Evolutionary conservation across 78 protist species (phyloP).

Genomic region (Anaeramoeba flamelloides): DNA sequence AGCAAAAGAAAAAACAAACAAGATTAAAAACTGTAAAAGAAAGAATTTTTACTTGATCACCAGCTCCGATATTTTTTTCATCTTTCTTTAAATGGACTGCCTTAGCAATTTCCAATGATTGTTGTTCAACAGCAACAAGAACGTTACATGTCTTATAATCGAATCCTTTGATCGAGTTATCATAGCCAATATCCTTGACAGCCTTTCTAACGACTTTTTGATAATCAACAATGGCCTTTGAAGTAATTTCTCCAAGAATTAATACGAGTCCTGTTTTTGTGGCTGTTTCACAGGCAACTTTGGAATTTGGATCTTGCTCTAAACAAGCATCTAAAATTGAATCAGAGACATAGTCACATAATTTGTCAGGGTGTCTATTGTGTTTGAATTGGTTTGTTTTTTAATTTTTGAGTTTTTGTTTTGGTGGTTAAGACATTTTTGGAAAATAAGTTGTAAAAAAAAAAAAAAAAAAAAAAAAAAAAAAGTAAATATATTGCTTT

Average conservation of each 20-base stretch:
- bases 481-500: no score
- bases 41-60: no score
- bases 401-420: no score
- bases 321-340: slow-evolving; percentile 98
- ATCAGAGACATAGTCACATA: slow-evolving; percentile 96
- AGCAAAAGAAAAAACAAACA: no score
- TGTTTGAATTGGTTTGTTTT: no score
- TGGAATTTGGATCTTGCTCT: slow-evolving; percentile 76
- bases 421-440: no score
- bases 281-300: slow-evolving; percentile 92
- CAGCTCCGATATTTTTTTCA: slow-evolving; percentile 92
- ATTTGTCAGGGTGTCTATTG: slow-evolving; percentile 66
- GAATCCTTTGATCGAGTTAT: no score
- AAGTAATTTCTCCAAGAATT: slow-evolving; percentile 98
- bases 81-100: slow-evolving; percentile 72
- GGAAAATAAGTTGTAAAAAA: no score
- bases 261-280: slow-evolving; percentile 91
- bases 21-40: no score
- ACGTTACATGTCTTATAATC: slow-evolving; percentile 93
- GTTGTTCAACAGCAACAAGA: slow-evolving; percentile 84
- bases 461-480: no score
- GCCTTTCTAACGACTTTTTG: slow-evolving; percentile 83
- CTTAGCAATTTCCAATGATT: slow-evolving; percentile 95
- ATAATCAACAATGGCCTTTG: slow-evolving; percentile 88
- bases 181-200: slow-evolving; percentile 87